Conservation (phyloP, 805 yeast species). For the Metschnikowia lachancei region DNA sequence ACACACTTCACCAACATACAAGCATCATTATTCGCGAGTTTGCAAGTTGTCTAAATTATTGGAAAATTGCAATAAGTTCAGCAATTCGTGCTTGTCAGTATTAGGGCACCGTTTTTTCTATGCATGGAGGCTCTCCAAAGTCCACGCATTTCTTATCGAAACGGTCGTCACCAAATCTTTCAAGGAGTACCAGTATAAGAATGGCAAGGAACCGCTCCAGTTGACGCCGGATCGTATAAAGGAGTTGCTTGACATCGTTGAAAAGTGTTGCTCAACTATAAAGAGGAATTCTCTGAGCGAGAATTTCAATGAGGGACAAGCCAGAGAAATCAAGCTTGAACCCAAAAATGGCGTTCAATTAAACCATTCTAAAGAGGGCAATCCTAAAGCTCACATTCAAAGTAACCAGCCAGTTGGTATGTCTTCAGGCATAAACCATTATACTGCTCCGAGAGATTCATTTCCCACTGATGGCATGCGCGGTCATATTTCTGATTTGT, state of each 20-base stretch:
- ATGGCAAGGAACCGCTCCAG: conserved; percentile 3
- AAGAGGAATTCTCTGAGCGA: conserved; percentile 2
- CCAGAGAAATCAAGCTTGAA: neutral
- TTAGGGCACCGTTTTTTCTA: conserved; percentile 17
- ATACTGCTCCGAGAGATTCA: neutral
- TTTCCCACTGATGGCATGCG: neutral
- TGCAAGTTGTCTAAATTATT: conserved; percentile 34
- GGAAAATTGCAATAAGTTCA: conserved; percentile 26
- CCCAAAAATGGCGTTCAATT: neutral
- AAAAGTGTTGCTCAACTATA: conserved; percentile 4
- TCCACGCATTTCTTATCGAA: conserved; percentile 14
- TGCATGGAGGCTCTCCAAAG: conserved; percentile 17
- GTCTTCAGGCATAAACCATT: neutral
- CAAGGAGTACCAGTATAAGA: neutral
- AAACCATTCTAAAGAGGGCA: neutral
- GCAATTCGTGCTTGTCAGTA: conserved; percentile 14
- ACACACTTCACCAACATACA: conserved; percentile 20
- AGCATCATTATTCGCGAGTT: conserved; percentile 22
- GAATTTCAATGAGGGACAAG: neutral
- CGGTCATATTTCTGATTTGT: conserved; percentile 1
- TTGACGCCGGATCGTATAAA: conserved; percentile 7
- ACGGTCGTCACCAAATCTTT: conserved; percentile 2
- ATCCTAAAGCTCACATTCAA: neutral
- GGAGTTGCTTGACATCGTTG: conserved; percentile 14
- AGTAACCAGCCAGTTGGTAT: neutral